These are phyloP conservation scores for Vararia minispora DNA, from an alignment of 768 basidiomycete genomes.

Conservation along the genomic window DNA sequence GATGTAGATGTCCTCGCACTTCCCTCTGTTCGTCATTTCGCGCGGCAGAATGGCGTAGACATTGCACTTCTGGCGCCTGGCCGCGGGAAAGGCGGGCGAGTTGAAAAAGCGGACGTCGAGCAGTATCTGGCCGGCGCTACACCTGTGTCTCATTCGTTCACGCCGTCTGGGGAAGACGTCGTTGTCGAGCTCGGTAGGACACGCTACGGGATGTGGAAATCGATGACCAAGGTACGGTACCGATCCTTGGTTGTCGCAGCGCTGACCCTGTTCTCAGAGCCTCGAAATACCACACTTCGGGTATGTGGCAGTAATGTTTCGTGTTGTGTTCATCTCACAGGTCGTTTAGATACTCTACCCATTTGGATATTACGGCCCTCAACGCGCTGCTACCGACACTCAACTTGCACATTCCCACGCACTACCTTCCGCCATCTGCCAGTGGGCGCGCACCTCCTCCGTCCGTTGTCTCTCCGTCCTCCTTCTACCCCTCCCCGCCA, in stretches of 20 bases:
- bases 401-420: slow-evolving; percentile 57
- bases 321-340: too few relatives aligned
- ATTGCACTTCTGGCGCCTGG: slow-evolving; percentile 47
- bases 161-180: slow-evolving; percentile 28
- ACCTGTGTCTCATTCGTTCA: slow-evolving; percentile 6
- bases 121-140: slow-evolving; percentile 32
- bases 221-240: slow-evolving; percentile 72
- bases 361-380: slow-evolving; percentile 62
- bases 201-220: slow-evolving; percentile 80
- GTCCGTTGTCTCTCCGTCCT: slow-evolving; percentile 25
- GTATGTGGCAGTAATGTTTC: slow-evolving; percentile 22
- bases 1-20: slow-evolving; percentile 52
- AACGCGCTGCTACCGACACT: slow-evolving; percentile 51
- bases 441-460: slow-evolving; percentile 25
- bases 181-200: slow-evolving; percentile 68
- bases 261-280: too few relatives aligned
- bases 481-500: slow-evolving; percentile 28
- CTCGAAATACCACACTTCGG: slow-evolving; percentile 83
- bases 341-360: slow-evolving; percentile 56
- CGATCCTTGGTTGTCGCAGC: too few relatives aligned
- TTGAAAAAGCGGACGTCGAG: slow-evolving; percentile 68
- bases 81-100: slow-evolving; percentile 62
- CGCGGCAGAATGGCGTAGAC: slow-evolving; percentile 54
- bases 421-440: slow-evolving; percentile 34
- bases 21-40: slow-evolving; percentile 72